These are phyloP conservation scores for Scenedesmus sp. DNA, from an alignment of 163 green algal species.

Conservation along the genomic window DNA sequence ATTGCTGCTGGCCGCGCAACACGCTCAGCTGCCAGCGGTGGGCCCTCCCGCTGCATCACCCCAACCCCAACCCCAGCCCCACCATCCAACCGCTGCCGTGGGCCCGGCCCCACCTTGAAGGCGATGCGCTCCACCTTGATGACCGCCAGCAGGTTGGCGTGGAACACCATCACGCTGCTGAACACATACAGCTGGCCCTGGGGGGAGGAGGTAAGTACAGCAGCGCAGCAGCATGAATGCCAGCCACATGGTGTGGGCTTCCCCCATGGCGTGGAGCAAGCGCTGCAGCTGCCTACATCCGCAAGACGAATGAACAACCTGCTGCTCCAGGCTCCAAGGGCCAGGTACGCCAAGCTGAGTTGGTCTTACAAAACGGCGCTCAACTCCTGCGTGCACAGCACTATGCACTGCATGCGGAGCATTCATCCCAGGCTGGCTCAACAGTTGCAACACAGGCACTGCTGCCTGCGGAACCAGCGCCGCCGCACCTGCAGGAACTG, in stretches of 20 bases:
- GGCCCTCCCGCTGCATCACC: not conserved
- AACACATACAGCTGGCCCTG: slow-evolving; percentile 49
- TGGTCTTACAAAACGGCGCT: too few relatives aligned
- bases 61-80: not conserved
- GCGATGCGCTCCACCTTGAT: slow-evolving; percentile 37
- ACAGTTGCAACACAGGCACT: not conserved
- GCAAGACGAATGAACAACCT: too few relatives aligned
- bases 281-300: too few relatives aligned
- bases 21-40: not conserved
- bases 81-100: not conserved
- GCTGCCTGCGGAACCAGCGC: not conserved
- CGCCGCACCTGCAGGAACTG: slow-evolving; percentile 11
- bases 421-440: not conserved
- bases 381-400: too few relatives aligned
- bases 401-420: not conserved
- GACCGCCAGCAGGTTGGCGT: slow-evolving; percentile 42
- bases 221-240: not conserved
- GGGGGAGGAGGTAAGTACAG: not conserved
- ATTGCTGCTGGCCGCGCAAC: not conserved
- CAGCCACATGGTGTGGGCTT: too few relatives aligned
- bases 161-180: slow-evolving; percentile 48
- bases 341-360: too few relatives aligned
- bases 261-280: too few relatives aligned
- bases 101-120: not conserved
- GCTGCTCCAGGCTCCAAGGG: too few relatives aligned